phyloP scores from a whole-genome alignment of 169 alveolate genomes.

The Blepharisma undulans region DNA sequence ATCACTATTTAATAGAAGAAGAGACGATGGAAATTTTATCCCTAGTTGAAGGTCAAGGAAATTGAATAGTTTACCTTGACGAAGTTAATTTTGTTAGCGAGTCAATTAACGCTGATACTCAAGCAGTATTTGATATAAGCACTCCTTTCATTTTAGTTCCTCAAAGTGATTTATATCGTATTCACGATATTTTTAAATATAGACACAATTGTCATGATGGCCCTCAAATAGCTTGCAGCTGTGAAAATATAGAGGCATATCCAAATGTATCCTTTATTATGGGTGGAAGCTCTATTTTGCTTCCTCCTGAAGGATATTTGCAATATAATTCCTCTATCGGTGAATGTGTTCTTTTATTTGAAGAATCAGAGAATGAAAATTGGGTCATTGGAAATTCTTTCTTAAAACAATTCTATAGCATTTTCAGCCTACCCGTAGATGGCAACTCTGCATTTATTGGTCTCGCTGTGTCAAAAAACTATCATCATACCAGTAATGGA shows the following conservation, averaged over 20 bases:
- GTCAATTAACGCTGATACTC: not conserved
- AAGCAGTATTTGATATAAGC: not conserved
- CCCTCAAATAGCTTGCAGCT: not conserved
- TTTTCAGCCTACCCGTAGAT: not conserved
- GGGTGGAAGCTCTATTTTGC: no score
- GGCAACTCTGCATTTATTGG: not conserved
- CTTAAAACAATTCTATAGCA: not conserved
- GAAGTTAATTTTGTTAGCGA: not conserved
- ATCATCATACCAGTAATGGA: not conserved
- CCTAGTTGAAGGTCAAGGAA: not conserved
- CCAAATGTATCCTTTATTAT: no score
- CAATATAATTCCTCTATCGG: no score
- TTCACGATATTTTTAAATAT: not conserved
- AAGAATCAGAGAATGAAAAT: not conserved
- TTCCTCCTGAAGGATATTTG: no score
- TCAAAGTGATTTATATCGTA: not conserved
- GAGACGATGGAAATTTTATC: not conserved
- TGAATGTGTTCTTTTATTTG: not conserved
- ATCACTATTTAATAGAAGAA: no score
- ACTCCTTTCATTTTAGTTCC: not conserved
- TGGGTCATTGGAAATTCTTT: not conserved
- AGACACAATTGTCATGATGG: not conserved
- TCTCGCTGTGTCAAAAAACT: not conserved
- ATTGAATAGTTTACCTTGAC: not conserved
- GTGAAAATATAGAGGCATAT: no score